Conservation (phyloP, 306 rosid species). For the Rosa chinensis region DNA sequence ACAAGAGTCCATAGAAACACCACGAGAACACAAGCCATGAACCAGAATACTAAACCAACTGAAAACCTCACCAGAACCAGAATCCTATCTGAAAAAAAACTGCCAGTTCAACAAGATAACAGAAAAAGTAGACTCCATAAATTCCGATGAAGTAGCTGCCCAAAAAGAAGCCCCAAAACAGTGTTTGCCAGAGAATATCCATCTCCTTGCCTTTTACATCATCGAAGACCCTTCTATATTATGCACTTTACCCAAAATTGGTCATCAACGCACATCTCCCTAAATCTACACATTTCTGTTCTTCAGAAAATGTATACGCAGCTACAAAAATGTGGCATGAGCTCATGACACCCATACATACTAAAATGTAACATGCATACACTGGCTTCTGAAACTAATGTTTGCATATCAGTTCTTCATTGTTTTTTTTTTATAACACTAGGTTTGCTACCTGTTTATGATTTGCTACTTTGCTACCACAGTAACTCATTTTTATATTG, state of each 20-base stretch:
- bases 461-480: no score
- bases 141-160: neutral
- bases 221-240: neutral
- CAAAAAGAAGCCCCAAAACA: neutral
- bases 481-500: no score
- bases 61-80: neutral
- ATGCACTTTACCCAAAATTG: neutral
- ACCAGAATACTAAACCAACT: neutral
- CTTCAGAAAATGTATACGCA: neutral
- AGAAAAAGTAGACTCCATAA: neutral
- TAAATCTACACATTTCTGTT: neutral
- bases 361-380: neutral
- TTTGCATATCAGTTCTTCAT: neutral
- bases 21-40: neutral
- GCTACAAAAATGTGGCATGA: neutral
- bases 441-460: neutral
- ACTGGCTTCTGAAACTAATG: neutral
- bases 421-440: neutral
- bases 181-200: neutral
- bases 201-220: neutral
- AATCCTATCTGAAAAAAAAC: neutral
- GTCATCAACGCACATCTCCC: neutral
- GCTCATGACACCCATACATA: neutral
- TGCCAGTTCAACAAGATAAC: neutral
- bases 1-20: neutral